These are phyloP conservation scores for Panus rudis DNA, from an alignment of 768 basidiomycete species.

Conservation along the genomic window DNA sequence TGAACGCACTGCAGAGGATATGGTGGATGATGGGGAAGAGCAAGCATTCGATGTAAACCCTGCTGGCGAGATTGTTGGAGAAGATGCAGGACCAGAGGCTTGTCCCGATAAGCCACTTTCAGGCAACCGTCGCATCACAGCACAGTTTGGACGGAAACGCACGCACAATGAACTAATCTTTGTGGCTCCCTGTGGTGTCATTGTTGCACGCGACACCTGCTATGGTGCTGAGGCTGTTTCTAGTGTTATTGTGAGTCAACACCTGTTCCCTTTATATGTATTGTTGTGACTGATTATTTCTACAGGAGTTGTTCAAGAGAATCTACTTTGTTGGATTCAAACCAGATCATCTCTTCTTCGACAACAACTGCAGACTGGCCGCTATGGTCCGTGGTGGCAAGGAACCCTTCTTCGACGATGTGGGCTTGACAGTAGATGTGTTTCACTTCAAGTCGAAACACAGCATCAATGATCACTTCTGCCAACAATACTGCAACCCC, in stretches of 20 bases:
- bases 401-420: conserved; percentile 13
- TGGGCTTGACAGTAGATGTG: conserved; percentile 27
- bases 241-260: conserved; percentile 6
- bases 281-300: conserved; percentile 4
- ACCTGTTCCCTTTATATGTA: conserved; percentile 4
- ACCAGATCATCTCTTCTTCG: conserved; percentile 22
- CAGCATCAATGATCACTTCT: conserved; percentile 19
- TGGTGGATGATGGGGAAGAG: neutral
- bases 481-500: conserved; percentile 25
- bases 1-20: neutral
- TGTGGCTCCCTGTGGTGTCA: conserved; percentile 16
- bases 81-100: neutral
- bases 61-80: neutral
- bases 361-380: conserved; percentile 20
- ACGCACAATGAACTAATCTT: conserved; percentile 20
- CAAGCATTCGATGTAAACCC: neutral
- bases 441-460: conserved; percentile 34
- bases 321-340: conserved; percentile 12
- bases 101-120: neutral
- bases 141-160: conserved; percentile 18
- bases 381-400: conserved; percentile 15
- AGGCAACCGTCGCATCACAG: neutral
- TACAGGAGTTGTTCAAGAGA: conserved; percentile 7
- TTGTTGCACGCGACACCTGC: conserved; percentile 12
- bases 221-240: conserved; percentile 16